Evolutionary conservation across 106 monocot species (phyloP).

Genomic region (Agapanthus africanus): DNA sequence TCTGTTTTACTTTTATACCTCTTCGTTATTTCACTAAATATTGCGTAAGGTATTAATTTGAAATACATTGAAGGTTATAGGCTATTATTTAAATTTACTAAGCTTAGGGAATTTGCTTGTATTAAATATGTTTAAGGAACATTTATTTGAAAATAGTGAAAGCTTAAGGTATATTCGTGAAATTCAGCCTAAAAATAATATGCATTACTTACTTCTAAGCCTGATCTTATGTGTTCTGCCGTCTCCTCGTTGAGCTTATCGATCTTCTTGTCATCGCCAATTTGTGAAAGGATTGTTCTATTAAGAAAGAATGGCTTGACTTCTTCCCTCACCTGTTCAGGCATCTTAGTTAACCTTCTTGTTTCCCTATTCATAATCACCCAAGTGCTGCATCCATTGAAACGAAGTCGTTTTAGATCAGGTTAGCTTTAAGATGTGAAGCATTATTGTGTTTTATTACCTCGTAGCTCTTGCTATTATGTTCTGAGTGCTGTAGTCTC

Average conservation of each 20-base stretch:
- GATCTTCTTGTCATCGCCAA: constrained; percentile 13
- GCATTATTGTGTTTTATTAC: constrained; percentile 10
- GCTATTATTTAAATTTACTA: no score
- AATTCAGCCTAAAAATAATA: background rate
- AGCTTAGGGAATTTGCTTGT: no score
- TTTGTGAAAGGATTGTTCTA: constrained; percentile 13
- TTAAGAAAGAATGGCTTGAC: constrained; percentile 37
- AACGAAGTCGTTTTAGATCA: no score
- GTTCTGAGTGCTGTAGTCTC: constrained; percentile 19
- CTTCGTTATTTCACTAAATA: no score
- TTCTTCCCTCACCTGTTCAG: constrained; percentile 45
- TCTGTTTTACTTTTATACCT: no score
- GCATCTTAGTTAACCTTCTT: constrained; percentile 47
- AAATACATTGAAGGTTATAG: no score
- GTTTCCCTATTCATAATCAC: constrained; percentile 64
- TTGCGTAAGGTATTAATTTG: no score
- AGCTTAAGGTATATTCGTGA: no score
- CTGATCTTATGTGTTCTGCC: constrained; percentile 39
- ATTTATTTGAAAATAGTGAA: no score
- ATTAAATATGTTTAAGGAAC: no score
- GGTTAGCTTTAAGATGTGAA: no score
- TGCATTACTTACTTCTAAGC: constrained; percentile 32
- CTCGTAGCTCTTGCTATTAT: constrained; percentile 38
- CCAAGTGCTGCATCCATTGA: constrained; percentile 49
- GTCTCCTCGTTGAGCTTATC: constrained; percentile 45